Base-by-base conservation (phyloP, 106 monocot genomes). In the Acorus gramineus region DNA sequence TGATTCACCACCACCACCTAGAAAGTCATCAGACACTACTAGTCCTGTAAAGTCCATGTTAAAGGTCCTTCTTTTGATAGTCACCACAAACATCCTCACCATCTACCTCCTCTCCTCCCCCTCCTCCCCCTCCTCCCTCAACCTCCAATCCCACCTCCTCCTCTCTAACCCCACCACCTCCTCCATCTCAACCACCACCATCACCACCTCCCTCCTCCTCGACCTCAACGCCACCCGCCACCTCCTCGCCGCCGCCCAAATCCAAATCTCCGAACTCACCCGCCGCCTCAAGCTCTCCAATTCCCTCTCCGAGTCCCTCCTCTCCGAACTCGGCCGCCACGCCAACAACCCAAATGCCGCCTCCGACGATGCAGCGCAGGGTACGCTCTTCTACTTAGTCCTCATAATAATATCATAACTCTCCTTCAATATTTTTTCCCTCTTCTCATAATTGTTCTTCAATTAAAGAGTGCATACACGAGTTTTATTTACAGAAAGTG, bases 21-120 rank as follows among this genome's bases (percentile, higher is more conserved):
- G 28, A 28, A 28, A 28, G 28, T 28, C 28, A 28, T 28, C 28
- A 28, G 28, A 28, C 28, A 28, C 28, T 0, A 28, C 28, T 0
- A 28, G 28, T 28, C 28, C 28, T 28, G 28, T 28, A 28, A 28
- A 28, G 13, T 7, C 59, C 5, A 75, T 68, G 75, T 68, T 75
- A 6, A 78, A 75, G 69, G 48, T 74, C 59, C 2, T 82, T 56
- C 74, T 86, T 10, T 55, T 86, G 0, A 12, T 86, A 11, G 5
- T 82, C 11, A 11, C 64, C n/a, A 86, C 86, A 56, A 86, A 86
- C 76, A 4, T 79, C 2, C 50, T 71, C 73, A 67, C 82, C 28
- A 11, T 73, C 52, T 68, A 55, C 71, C 44, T 82, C 67, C n/a
- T 65, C 49, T 60, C 72, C 58, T 63, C 58, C 49, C 7, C 52